Evolutionary conservation across 2,329 filamentous ascomycete genomes (phyloP).

Genomic region (Penicillium sp.): DNA sequence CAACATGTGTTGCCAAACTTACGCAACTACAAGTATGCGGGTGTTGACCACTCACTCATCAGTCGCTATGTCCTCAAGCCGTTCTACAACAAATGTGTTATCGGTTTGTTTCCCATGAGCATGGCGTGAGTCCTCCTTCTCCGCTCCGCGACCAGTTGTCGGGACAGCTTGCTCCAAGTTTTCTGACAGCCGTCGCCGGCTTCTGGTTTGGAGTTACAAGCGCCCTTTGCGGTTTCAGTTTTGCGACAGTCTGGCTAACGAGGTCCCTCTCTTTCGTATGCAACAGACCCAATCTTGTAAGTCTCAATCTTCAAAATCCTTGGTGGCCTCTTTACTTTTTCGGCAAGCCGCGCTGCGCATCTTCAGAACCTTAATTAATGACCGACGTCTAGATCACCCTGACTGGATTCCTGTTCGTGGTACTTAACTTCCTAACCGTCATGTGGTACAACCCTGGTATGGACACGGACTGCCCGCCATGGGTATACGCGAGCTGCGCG

Average conservation of each 20-base stretch:
- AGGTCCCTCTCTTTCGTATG: slow-evolving; percentile 5
- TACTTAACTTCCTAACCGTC: slow-evolving; percentile 85
- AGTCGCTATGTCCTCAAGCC: slow-evolving; percentile 96
- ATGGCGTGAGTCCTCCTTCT: slow-evolving; percentile 69
- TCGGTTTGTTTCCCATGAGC: slow-evolving; percentile 89
- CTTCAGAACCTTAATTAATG: not conserved
- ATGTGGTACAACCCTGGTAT: slow-evolving; percentile 95
- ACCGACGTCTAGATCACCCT: slow-evolving; percentile 69
- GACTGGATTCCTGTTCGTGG: slow-evolving; percentile 84
- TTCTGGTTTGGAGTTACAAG: not conserved
- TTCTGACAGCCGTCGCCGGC: not conserved
- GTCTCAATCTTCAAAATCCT: slow-evolving; percentile 19
- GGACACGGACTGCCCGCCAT: slow-evolving; percentile 87
- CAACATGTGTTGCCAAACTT: slow-evolving; percentile 86
- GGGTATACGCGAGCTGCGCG: slow-evolving; percentile 95
- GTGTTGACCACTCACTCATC: slow-evolving; percentile 84
- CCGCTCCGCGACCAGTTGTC: not conserved
- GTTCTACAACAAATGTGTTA: slow-evolving; percentile 93
- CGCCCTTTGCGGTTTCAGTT: not conserved
- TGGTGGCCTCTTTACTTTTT: not conserved
- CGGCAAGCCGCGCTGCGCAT: not conserved
- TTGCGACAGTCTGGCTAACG: slow-evolving; percentile 8
- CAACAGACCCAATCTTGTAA: slow-evolving; percentile 53
- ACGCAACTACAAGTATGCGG: slow-evolving; percentile 92
- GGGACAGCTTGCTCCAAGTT: slow-evolving; percentile 13